Evolutionary conservation across 1,139 yeast genomes (phyloP).

Genomic region (Pichia sp.): DNA sequence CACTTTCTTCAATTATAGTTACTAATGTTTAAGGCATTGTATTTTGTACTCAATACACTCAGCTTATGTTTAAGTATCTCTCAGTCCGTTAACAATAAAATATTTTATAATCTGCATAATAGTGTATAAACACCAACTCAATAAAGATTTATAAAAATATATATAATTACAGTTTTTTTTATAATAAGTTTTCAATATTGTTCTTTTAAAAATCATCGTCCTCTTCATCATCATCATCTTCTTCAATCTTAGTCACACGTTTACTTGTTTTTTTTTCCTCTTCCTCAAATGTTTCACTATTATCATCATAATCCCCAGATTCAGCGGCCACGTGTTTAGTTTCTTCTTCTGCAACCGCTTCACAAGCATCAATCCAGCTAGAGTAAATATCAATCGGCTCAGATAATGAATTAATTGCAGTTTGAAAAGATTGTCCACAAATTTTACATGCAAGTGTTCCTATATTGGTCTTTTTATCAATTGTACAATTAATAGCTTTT

Average conservation of each 20-base stretch:
- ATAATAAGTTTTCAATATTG: not conserved
- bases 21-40: not conserved
- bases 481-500: slow-evolving; percentile 76
- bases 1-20: not conserved
- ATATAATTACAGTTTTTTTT: not conserved
- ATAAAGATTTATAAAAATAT: not conserved
- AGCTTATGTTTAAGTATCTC: not conserved
- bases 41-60: not conserved
- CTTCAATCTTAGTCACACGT: slow-evolving; percentile 7
- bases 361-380: slow-evolving; percentile 99
- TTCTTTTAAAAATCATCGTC: slow-evolving; percentile 2
- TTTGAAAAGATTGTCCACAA: slow-evolving; percentile 91
- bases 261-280: slow-evolving; percentile 13
- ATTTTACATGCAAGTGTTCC: slow-evolving; percentile 87
- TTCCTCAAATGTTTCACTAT: slow-evolving; percentile 21
- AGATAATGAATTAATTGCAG: slow-evolving; percentile 73
- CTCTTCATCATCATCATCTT: slow-evolving; percentile 7
- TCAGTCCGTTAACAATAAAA: not conserved
- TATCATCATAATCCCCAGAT: slow-evolving; percentile 28
- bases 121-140: not conserved
- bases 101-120: not conserved
- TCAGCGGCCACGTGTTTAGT: slow-evolving; percentile 32
- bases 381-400: slow-evolving; percentile 93
- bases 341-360: slow-evolving; percentile 75
- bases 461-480: slow-evolving; percentile 80